Base-by-base conservation (phyloP, 1,284 basidiomycete genomes). In the Phlebopus sp. region DNA sequence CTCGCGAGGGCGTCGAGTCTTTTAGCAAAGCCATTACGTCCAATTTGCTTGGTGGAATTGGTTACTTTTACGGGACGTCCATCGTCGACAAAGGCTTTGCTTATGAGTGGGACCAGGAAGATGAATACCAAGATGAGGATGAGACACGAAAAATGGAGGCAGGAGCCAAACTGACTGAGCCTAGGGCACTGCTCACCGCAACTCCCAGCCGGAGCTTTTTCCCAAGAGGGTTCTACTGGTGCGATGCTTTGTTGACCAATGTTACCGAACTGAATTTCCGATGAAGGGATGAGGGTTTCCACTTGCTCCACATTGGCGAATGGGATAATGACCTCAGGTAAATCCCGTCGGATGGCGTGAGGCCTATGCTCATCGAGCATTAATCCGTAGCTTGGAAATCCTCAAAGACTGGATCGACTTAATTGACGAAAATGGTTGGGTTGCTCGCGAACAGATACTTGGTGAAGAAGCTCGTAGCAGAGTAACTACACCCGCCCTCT, bases 181-280 rank as follows among this genome's bases (percentile, higher is more conserved):
- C 88, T 7, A 81, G 74, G 48, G 79, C 82, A 23, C 71, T 97
- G n/a, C 71, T 96, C 53, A 95, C 94, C 5, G 94, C 91, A 0
- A 97, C 94, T 0, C 94, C 94, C 1, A 94, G 92, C 64, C 79
- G 95, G 41, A 93, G 90, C 57, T 95, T 97, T 74, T 97, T 97
- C 75, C 94, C 94, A 2, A 78, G 94, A 64, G 94, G 94, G 18
- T 97, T 97, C 66, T 97, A 97, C 68, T 97, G 94, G 91, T 89
- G 64, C 32, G 5, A 29, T 34, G 18, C n/a, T 21, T 17, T 44
- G 35, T n/a, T 18, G 36, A 21, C 25, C 25, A 42, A 41, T 51
- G 40, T 52, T 38, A 35, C 23, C 21, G 37, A 21, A 47, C 38
- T 44, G 5, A 51, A 14, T 15, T 30, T 18, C 21, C 14, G 41